Base-by-base conservation (phyloP, 2,329 filamentous ascomycete species). In the Trichoderma arundinaceum region DNA sequence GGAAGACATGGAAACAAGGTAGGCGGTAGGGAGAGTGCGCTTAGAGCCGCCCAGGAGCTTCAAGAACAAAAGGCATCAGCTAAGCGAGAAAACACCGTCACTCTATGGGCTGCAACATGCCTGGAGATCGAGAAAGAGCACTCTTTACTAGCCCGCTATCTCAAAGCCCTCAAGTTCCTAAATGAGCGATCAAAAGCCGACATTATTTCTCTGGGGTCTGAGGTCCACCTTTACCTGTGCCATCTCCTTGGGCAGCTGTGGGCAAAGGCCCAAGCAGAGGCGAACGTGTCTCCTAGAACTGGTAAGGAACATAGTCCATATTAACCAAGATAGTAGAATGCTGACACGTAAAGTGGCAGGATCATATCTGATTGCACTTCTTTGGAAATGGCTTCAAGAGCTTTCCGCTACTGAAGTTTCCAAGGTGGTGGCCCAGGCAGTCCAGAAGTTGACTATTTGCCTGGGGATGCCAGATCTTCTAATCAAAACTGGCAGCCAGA, bases 101-200 rank as follows among this genome's bases (percentile, higher is more conserved):
- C 61, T 3, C 22, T 59, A 7, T 67, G 65, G 65, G 22, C 15
- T 6, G 3, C 8, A 10, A 65, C 17, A 15, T 64, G 53, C 43
- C 10, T 17, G 32, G 78, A 81, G 41, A 77, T 88, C 9, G 79
- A 85, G 43, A 80, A 79, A 22, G 81, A 83, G 63, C 66, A 66
- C 1, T 77, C 79, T 46, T 71, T 80, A 9, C 73, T 79, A 9
- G 76, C 75, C 33, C 78, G 82, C 56, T 88, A 84, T 69, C 72
- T 78, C 28, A 84, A 82, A 67, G 78, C 80, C 0, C 77, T 81
- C 49, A 80, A 81, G 44, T 85, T 86, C 68, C 72, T 87, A 4
- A 69, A 71, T 7, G 76, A 75, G 32, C 75, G 84, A 28, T 75
- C 78, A 5, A 73, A 76, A 35, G 70, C 77, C 17, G 69, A 75